Evolutionary conservation across 805 yeast species (phyloP).

Genomic region (Jamesozyma spencerorum): DNA sequence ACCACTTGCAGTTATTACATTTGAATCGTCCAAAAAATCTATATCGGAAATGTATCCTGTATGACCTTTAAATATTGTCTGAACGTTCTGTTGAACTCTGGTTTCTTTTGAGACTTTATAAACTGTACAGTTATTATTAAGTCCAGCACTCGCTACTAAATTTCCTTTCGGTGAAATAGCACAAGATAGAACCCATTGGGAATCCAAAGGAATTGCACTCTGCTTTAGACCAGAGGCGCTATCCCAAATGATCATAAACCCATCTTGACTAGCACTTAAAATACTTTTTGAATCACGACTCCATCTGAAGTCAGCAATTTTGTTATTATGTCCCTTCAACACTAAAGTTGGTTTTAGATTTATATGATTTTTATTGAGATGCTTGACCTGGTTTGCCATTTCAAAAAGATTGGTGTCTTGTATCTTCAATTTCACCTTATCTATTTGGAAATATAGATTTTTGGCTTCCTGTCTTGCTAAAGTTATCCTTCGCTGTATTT

Average conservation of each 20-base stretch:
- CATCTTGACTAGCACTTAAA: conserved; percentile 78
- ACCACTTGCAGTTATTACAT: conserved; percentile 64
- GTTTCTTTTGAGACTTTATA: conserved; percentile 38
- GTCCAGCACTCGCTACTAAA: conserved; percentile 71
- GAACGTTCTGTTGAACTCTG: conserved; percentile 34
- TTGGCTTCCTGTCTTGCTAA: conserved; percentile 39
- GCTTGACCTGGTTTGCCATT: conserved; percentile 26
- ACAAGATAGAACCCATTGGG: conserved; percentile 72
- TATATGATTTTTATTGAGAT: conserved; percentile 15
- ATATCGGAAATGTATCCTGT: conserved; percentile 71
- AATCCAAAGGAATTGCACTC: conserved; percentile 61
- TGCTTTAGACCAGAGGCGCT: conserved; percentile 59
- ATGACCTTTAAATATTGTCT: conserved; percentile 65
- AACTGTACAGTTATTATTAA: conserved; percentile 69
- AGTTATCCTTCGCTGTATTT: conserved; percentile 23
- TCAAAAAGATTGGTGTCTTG: conserved; percentile 40
- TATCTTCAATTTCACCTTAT: conserved; percentile 33
- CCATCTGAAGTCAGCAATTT: conserved; percentile 65
- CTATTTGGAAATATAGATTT: conserved; percentile 41
- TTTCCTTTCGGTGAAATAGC: conserved; percentile 59
- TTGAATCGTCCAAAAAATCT: conserved; percentile 50
- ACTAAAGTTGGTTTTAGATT: conserved; percentile 33
- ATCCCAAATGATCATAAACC: conserved; percentile 79
- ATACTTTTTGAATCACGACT: conserved; percentile 48
- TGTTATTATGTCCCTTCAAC: conserved; percentile 54